Conservation (phyloP, 2,329 filamentous ascomycete genomes). For the Zymoseptoria pseudotritici region DNA sequence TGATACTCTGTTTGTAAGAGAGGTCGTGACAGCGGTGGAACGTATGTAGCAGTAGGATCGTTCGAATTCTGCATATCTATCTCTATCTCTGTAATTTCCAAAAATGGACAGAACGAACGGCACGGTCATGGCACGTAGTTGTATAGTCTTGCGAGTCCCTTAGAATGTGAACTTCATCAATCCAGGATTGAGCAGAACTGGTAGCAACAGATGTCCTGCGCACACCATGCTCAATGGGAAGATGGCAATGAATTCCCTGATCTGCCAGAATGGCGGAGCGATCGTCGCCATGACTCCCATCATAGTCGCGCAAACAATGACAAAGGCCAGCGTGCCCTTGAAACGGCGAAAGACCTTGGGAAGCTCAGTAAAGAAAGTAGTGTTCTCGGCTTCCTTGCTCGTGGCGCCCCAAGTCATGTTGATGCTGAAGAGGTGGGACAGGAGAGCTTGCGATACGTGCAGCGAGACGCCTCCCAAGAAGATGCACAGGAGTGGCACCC, state of each 20-base stretch:
- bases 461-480: conserved; percentile 37
- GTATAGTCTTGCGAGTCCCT: not conserved
- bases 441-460: conserved; percentile 34
- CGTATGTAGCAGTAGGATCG: not conserved
- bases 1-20: no score
- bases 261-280: conserved; percentile 48
- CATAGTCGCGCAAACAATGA: conserved; percentile 38
- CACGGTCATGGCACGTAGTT: not conserved
- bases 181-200: conserved; percentile 55
- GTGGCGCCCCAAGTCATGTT: conserved; percentile 49
- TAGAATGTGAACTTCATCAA: conserved; percentile 58
- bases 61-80: not conserved
- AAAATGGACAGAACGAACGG: not conserved
- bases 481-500: conserved; percentile 46
- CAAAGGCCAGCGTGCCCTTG: conserved; percentile 48
- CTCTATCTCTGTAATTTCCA: not conserved
- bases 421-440: conserved; percentile 35
- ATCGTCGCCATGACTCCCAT: conserved; percentile 45
- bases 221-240: conserved; percentile 50
- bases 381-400: conserved; percentile 51
- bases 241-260: conserved; percentile 52
- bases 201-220: conserved; percentile 50
- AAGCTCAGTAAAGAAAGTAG: conserved; percentile 51
- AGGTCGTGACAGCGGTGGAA: not conserved
- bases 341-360: conserved; percentile 50